A percentile compares a stretch with the other conserved stretches of the same genome.
Conservation (phyloP, 1,139 yeast species). For the Yamadazyma dushanensis region DNA sequence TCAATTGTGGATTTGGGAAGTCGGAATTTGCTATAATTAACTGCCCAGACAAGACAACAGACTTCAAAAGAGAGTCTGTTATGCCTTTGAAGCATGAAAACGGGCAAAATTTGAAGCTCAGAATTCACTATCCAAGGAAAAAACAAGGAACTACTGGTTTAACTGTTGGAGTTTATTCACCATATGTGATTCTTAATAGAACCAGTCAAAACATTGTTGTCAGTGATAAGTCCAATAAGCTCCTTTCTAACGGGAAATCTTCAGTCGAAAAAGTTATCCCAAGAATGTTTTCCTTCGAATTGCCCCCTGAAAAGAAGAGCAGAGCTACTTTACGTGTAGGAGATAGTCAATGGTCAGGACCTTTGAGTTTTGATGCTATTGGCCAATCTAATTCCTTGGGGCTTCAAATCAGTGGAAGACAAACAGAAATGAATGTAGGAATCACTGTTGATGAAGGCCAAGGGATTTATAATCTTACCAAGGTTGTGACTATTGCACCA, state of each 20-base stretch:
- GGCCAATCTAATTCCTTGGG: slow-evolving; percentile 76
- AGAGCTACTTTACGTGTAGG: slow-evolving; percentile 70
- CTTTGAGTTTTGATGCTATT: slow-evolving; percentile 84
- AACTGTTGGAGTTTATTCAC: slow-evolving; percentile 72
- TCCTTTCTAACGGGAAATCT: slow-evolving; percentile 33
- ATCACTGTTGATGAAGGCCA: slow-evolving; percentile 79
- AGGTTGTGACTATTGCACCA: slow-evolving; percentile 80
- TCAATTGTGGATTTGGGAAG: slow-evolving; percentile 59
- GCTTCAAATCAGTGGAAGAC: slow-evolving; percentile 57
- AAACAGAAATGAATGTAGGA: slow-evolving; percentile 74
- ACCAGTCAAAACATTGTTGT: slow-evolving; percentile 69
- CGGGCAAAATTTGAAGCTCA: slow-evolving; percentile 67
- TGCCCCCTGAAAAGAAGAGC: slow-evolving; percentile 56
- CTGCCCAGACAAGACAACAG: slow-evolving; percentile 49
- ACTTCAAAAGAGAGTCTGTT: slow-evolving; percentile 55
- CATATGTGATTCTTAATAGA: slow-evolving; percentile 79
- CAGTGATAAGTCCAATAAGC: slow-evolving; percentile 53
- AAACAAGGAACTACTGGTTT: slow-evolving; percentile 48
- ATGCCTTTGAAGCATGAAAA: slow-evolving; percentile 52
- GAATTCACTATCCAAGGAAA: slow-evolving; percentile 61
- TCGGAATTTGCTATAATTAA: slow-evolving; percentile 85
- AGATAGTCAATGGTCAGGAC: slow-evolving; percentile 74
- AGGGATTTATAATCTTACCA: slow-evolving; percentile 77
- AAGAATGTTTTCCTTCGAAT: slow-evolving; percentile 81
- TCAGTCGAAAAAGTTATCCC: slow-evolving; percentile 43